A percentile compares a stretch with the other conserved stretches of the same genome.
phyloP scores from a whole-genome alignment of 768 basidiomycete species.

The Xerocomellus chrysenteron region DNA sequence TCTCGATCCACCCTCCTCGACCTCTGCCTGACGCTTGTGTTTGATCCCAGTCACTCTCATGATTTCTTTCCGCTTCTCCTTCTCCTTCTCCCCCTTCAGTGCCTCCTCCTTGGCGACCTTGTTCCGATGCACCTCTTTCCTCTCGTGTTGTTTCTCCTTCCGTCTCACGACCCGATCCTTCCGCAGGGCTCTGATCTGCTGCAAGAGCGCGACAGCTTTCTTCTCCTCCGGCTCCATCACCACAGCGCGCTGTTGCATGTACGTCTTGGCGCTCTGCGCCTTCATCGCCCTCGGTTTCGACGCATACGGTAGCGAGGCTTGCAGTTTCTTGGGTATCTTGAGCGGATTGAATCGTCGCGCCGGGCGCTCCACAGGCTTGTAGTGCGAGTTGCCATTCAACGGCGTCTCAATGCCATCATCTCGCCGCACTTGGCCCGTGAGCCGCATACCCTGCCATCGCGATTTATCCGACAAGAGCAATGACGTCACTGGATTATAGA shows the following conservation, averaged over 20 bases:
- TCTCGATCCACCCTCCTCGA: constrained; percentile 51
- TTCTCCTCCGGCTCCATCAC: constrained; percentile 95
- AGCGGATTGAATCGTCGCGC: constrained; percentile 89
- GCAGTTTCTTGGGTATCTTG: constrained; percentile 85
- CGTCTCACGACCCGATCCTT: constrained; percentile 83
- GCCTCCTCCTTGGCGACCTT: constrained; percentile 70
- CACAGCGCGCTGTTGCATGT: constrained; percentile 92
- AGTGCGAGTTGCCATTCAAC: constrained; percentile 77
- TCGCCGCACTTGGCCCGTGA: constrained; percentile 90
- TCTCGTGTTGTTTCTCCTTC: constrained; percentile 85
- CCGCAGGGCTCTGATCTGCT: constrained; percentile 88
- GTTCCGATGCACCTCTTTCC: constrained; percentile 65
- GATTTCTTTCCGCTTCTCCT: constrained; percentile 71
- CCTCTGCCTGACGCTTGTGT: constrained; percentile 62
- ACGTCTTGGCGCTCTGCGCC: constrained; percentile 73
- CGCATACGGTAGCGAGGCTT: constrained; percentile 86
- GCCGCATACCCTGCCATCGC: constrained; percentile 92
- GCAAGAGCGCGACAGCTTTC: constrained; percentile 84
- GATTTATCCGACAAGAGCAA: constrained; percentile 79
- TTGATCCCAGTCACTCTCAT: constrained; percentile 74
- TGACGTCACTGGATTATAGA: constrained; percentile 95
- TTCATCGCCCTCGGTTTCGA: constrained; percentile 87
- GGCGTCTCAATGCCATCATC: constrained; percentile 86
- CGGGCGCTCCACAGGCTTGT: constrained; percentile 78
- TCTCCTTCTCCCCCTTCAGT: constrained; percentile 63